A percentile compares a stretch with the other conserved stretches of the same genome.
phyloP scores from a whole-genome alignment of 805 yeast genomes.

The Ogataea minuta region DNA sequence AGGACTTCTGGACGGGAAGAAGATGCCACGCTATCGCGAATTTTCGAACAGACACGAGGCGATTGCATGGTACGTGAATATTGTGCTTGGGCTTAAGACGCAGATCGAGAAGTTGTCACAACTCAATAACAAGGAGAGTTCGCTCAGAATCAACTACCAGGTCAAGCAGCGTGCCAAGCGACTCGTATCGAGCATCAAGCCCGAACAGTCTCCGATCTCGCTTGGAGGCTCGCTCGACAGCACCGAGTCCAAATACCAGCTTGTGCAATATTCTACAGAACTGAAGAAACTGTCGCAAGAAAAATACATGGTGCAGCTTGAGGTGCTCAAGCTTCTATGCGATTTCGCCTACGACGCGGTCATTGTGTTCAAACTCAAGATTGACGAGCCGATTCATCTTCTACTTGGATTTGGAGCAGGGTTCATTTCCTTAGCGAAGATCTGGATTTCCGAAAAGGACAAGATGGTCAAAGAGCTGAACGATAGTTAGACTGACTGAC shows the following conservation, averaged over 20 bases:
- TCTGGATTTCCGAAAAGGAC: slow-evolving; percentile 29
- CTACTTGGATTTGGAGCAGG: slow-evolving; percentile 36
- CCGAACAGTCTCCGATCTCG: slow-evolving; percentile 20
- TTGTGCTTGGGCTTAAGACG: slow-evolving; percentile 54
- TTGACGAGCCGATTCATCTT: slow-evolving; percentile 29
- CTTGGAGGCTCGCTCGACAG: slow-evolving; percentile 14
- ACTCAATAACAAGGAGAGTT: slow-evolving; percentile 49
- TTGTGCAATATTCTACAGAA: slow-evolving; percentile 23
- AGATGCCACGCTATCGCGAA: slow-evolving; percentile 30
- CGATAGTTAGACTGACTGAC: neutral
- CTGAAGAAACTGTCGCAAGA: slow-evolving; percentile 36
- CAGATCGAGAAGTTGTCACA: slow-evolving; percentile 43
- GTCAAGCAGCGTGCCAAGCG: slow-evolving; percentile 54
- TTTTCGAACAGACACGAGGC: slow-evolving; percentile 57
- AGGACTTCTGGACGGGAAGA: slow-evolving; percentile 40
- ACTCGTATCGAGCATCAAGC: slow-evolving; percentile 21
- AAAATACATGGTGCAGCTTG: slow-evolving; percentile 38
- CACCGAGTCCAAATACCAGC: slow-evolving; percentile 11
- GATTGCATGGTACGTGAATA: slow-evolving; percentile 67
- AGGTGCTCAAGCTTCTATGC: slow-evolving; percentile 41
- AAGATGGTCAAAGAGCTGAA: slow-evolving; percentile 18
- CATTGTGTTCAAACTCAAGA: slow-evolving; percentile 41
- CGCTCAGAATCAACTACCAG: slow-evolving; percentile 54
- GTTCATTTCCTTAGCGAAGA: slow-evolving; percentile 30
- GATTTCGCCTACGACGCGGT: slow-evolving; percentile 50